Evolutionary conservation across 1,284 basidiomycete genomes (phyloP).

Genomic region (Tausonia pullulans): DNA sequence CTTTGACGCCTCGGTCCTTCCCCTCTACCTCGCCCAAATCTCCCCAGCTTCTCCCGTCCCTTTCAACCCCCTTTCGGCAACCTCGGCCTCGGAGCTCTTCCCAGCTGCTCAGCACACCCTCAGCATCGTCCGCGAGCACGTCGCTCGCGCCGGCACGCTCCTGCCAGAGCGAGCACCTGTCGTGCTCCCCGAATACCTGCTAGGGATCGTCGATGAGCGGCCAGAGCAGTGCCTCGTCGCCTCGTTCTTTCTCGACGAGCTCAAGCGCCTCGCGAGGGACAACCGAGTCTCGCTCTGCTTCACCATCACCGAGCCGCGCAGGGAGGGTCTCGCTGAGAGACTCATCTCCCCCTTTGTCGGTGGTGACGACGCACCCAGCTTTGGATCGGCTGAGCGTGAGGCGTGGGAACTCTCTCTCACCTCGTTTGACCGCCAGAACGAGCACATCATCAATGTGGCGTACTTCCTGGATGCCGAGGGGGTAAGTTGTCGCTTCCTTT

Average conservation of each 20-base stretch:
- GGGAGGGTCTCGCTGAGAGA: too few relatives aligned
- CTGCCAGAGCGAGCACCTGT: conserved; percentile 25
- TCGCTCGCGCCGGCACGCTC: conserved; percentile 22
- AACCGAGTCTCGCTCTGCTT: conserved; percentile 27
- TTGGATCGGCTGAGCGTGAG: too few relatives aligned
- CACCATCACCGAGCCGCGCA: conserved; percentile 26
- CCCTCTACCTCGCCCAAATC: conserved; percentile 32
- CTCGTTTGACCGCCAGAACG: too few relatives aligned
- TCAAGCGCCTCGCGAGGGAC: conserved; percentile 23
- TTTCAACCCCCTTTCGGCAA: too few relatives aligned
- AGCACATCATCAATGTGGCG: background rate
- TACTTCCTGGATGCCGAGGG: background rate
- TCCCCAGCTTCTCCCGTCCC: conserved; percentile 21
- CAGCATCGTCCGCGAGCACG: conserved; percentile 13
- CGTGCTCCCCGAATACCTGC: conserved; percentile 35
- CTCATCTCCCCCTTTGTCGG: too few relatives aligned
- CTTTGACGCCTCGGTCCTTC: conserved; percentile 2
- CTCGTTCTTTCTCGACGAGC: conserved; percentile 21
- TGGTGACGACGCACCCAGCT: too few relatives aligned
- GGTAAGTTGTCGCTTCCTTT: background rate
- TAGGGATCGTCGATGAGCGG: conserved; percentile 28
- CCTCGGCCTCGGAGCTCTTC: conserved; percentile 20
- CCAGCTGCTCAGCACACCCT: conserved; percentile 26
- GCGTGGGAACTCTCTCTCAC: too few relatives aligned
- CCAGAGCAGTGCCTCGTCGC: conserved; percentile 22